These are phyloP conservation scores for Orbilia quercus DNA, from an alignment of 2,329 filamentous ascomycete genomes.

Conservation along the genomic window DNA sequence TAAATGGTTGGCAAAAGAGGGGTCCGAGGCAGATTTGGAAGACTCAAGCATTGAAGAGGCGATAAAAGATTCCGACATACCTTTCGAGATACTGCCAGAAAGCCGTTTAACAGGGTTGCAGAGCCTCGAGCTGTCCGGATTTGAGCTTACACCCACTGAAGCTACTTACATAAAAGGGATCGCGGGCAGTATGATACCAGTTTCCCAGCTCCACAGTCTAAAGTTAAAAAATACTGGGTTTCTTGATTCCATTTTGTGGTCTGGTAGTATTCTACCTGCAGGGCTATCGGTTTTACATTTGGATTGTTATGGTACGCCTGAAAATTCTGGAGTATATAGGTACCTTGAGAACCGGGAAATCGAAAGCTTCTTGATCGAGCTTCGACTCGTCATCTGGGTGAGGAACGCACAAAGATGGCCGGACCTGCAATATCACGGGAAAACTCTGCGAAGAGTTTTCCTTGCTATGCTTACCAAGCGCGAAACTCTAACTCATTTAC, in stretches of 20 bases:
- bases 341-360: slow-evolving; percentile 9
- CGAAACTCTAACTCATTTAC: not conserved
- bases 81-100: not conserved
- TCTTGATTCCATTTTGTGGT: slow-evolving; percentile 15
- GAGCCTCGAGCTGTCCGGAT: slow-evolving; percentile 13
- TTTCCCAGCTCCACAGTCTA: not conserved
- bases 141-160: slow-evolving; percentile 2
- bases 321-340: not conserved
- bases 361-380: slow-evolving; percentile 3
- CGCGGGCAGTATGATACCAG: not conserved
- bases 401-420: slow-evolving; percentile 8
- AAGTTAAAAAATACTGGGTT: slow-evolving; percentile 11
- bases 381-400: slow-evolving; percentile 4
- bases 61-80: not conserved
- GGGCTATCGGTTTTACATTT: slow-evolving; percentile 12
- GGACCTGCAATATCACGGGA: slow-evolving; percentile 10
- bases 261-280: not conserved
- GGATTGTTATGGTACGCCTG: not conserved
- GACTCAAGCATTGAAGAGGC: not conserved
- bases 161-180: not conserved
- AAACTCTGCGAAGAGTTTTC: slow-evolving; percentile 22
- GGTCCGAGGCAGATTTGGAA: not conserved
- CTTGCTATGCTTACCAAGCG: not conserved
- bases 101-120: not conserved
- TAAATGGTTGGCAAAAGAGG: not conserved